phyloP scores from a whole-genome alignment of 306 rosid species.

The Benincasa hispida region DNA sequence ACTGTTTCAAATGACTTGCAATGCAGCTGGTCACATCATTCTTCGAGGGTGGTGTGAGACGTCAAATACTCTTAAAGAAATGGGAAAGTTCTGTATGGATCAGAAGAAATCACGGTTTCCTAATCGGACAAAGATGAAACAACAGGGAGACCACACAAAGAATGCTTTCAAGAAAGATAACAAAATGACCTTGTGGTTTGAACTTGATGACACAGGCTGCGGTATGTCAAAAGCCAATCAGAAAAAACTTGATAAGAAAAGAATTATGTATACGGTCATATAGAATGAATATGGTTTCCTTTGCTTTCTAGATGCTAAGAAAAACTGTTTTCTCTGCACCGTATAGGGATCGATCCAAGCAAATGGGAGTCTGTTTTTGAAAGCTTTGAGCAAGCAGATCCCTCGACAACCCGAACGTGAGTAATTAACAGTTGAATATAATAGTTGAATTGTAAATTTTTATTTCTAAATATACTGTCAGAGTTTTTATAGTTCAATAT shows the following conservation, averaged over 20 bases:
- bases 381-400: conserved; percentile 99
- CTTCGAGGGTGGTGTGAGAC: conserved; percentile 84
- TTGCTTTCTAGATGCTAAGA: neutral
- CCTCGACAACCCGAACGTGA: conserved; percentile 92
- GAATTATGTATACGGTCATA: neutral
- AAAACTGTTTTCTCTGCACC: neutral
- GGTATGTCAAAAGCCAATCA: conserved; percentile 36
- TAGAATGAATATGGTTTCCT: neutral
- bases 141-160: conserved; percentile 40
- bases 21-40: conserved; percentile 95
- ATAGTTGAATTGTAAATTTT: neutral
- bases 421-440: conserved; percentile 8
- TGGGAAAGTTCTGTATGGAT: conserved; percentile 28
- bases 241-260: neutral
- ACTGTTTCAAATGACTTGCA: conserved; percentile 29
- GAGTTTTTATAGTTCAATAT: neutral
- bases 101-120: conserved; percentile 42
- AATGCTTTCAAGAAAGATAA: conserved; percentile 45
- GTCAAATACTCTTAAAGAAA: conserved; percentile 22
- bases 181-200: conserved; percentile 80
- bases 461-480: neutral
- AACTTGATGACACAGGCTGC: conserved; percentile 91
- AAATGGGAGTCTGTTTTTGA: conserved; percentile 98
- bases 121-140: conserved; percentile 51
- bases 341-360: conserved; percentile 76